Evolutionary conservation across 495 filamentous ascomycete species (phyloP).

Genomic region (Xylaria intraflava): DNA sequence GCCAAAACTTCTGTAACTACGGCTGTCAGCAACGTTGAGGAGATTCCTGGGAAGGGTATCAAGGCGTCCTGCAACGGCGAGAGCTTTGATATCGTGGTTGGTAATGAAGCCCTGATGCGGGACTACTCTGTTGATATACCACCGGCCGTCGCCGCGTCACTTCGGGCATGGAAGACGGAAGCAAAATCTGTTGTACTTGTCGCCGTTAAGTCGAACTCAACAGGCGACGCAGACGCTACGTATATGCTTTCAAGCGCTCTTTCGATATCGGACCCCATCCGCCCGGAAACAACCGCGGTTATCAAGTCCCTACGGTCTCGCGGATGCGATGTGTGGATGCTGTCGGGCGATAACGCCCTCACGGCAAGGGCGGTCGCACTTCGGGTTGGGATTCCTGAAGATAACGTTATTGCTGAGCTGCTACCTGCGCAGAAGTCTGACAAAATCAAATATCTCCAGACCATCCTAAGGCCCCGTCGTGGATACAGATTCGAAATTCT

Average conservation of each 20-base stretch:
- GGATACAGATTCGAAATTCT: constrained; percentile 22
- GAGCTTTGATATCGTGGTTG: constrained; percentile 64
- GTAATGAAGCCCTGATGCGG: constrained; percentile 71
- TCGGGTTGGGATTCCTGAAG: constrained; percentile 64
- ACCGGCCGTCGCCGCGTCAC: constrained; percentile 29
- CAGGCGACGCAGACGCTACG: background rate
- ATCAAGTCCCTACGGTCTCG: constrained; percentile 60
- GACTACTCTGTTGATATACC: constrained; percentile 35
- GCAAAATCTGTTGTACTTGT: constrained; percentile 71
- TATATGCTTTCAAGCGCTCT: constrained; percentile 46
- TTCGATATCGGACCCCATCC: constrained; percentile 66
- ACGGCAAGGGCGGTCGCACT: constrained; percentile 72
- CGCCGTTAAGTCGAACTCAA: constrained; percentile 35
- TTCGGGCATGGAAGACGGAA: constrained; percentile 60
- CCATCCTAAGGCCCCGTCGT: constrained; percentile 39
- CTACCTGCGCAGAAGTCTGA: constrained; percentile 80
- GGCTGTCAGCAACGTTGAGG: constrained; percentile 50
- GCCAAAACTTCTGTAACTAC: constrained; percentile 29
- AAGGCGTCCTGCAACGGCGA: constrained; percentile 54
- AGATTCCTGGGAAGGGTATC: constrained; percentile 78
- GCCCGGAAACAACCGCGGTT: constrained; percentile 62
- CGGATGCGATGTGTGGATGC: constrained; percentile 77
- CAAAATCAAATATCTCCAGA: constrained; percentile 74
- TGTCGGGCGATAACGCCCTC: constrained; percentile 74
- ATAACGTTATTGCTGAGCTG: constrained; percentile 80